These are phyloP conservation scores for Cardamine chenopodiifolia DNA, from an alignment of 345 rosid genomes.

Conservation along the genomic window DNA sequence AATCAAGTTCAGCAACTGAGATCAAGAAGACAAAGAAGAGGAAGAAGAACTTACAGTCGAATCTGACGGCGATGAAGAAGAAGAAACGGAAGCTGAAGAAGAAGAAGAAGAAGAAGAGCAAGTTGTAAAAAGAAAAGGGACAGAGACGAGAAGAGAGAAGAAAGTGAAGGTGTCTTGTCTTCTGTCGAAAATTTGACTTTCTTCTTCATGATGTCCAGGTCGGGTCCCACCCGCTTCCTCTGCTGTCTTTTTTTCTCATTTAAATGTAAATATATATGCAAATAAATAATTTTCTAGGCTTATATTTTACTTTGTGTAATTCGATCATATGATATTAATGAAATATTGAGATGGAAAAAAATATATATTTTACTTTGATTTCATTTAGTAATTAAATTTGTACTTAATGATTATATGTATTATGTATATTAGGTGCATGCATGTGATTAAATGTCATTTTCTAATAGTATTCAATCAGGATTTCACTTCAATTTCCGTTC, in stretches of 20 bases:
- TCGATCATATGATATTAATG: too few relatives aligned
- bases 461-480: not conserved
- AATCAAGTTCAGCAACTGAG: slow-evolving; percentile 14
- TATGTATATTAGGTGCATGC: not conserved
- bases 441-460: not conserved
- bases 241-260: slow-evolving; percentile 22
- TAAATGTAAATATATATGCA: not conserved
- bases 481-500: not conserved
- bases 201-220: slow-evolving; percentile 40
- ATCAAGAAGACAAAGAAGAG: not conserved
- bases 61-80: slow-evolving; percentile 32
- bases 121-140: not conserved
- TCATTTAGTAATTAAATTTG: not conserved
- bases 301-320: too few relatives aligned
- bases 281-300: not conserved
- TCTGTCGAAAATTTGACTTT: slow-evolving; percentile 35
- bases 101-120: not conserved
- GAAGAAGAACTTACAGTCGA: slow-evolving; percentile 34
- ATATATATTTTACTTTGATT: too few relatives aligned
- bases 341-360: too few relatives aligned
- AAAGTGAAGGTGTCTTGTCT: slow-evolving; percentile 31
- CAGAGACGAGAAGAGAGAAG: not conserved
- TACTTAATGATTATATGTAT: not conserved
- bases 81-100: slow-evolving; percentile 6
- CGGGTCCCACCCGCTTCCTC: slow-evolving; percentile 37